Evolutionary conservation across 1,284 basidiomycete species (phyloP).

Genomic region (Hemileccinum hortonii): DNA sequence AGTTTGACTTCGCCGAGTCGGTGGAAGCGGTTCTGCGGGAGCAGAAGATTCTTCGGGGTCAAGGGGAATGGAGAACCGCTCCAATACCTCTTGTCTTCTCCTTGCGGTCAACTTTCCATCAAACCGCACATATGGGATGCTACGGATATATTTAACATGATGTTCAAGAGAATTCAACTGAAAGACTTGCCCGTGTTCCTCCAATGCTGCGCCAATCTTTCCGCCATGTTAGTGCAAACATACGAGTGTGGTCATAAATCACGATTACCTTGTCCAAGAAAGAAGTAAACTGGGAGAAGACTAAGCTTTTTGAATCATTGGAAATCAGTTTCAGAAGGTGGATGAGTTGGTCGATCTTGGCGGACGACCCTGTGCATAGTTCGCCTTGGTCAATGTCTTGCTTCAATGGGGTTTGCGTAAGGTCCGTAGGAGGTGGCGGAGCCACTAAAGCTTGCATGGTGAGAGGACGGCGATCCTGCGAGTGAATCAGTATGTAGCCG

Average conservation of each 20-base stretch:
- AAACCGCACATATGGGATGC: slow-evolving; percentile 76
- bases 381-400: slow-evolving; percentile 43
- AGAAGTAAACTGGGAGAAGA: slow-evolving; percentile 84
- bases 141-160: slow-evolving; percentile 30
- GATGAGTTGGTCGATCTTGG: slow-evolving; percentile 80
- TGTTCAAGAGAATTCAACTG: slow-evolving; percentile 6
- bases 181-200: slow-evolving; percentile 54
- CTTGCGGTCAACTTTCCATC: slow-evolving; percentile 81
- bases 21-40: slow-evolving; percentile 18
- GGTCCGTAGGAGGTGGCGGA: slow-evolving; percentile 62
- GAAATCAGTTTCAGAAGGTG: slow-evolving; percentile 71
- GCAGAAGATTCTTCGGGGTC: slow-evolving; percentile 33
- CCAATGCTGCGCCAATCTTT: slow-evolving; percentile 70
- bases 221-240: slow-evolving; percentile 5
- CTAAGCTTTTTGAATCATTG: slow-evolving; percentile 70
- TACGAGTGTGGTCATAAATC: neutral
- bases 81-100: slow-evolving; percentile 74
- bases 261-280: slow-evolving; percentile 71
- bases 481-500: slow-evolving; percentile 9
- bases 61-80: slow-evolving; percentile 68
- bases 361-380: slow-evolving; percentile 59
- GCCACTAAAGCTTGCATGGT: slow-evolving; percentile 62
- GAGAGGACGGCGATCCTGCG: slow-evolving; percentile 70
- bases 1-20: neutral
- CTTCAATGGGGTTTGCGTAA: slow-evolving; percentile 55